Evolutionary conservation across 441 rosid genomes (phyloP).

Genomic region (Codiaeum variegatum): DNA sequence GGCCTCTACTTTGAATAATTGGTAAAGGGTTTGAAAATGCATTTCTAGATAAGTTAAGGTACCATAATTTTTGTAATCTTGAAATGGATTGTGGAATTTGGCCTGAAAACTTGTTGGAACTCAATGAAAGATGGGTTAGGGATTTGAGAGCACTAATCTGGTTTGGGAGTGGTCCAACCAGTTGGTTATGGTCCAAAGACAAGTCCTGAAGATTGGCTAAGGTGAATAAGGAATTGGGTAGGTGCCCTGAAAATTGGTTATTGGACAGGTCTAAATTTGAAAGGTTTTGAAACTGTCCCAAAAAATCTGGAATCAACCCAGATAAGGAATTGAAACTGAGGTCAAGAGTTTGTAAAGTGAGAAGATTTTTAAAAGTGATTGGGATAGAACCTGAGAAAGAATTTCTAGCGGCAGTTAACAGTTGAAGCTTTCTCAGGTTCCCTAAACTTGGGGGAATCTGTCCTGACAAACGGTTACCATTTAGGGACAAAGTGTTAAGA

Average conservation of each 20-base stretch:
- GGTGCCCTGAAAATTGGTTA: slow-evolving; percentile 56
- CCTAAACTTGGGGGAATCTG: slow-evolving; percentile 65
- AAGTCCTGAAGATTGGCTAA: slow-evolving; percentile 52
- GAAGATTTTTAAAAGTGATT: slow-evolving; percentile 40
- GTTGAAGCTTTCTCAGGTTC: slow-evolving; percentile 41
- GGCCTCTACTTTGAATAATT: slow-evolving; percentile 38
- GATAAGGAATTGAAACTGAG: slow-evolving; percentile 72
- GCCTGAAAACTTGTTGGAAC: slow-evolving; percentile 60
- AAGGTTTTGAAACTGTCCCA: slow-evolving; percentile 49
- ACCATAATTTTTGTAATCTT: slow-evolving; percentile 72
- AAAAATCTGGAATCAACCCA: slow-evolving; percentile 58
- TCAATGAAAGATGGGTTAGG: slow-evolving; percentile 59
- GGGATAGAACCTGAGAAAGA: slow-evolving; percentile 70
- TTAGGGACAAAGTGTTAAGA: slow-evolving; percentile 53
- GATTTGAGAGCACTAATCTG: slow-evolving; percentile 60
- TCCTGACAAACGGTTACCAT: slow-evolving; percentile 66
- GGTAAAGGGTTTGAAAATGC: slow-evolving; percentile 68
- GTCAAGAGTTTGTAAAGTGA: slow-evolving; percentile 60
- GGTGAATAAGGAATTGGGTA: slow-evolving; percentile 63
- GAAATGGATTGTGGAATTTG: slow-evolving; percentile 67
- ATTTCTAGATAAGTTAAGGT: slow-evolving; percentile 80
- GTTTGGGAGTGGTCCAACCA: slow-evolving; percentile 61
- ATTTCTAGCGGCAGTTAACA: slow-evolving; percentile 53
- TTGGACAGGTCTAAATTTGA: slow-evolving; percentile 59
- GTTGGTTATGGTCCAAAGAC: slow-evolving; percentile 64